Percentiles rank a stretch among this genome's conserved stretches.
Conservation (phyloP, 108 stramenopile genomes). For the Cyclostephanos invisitatus region DNA sequence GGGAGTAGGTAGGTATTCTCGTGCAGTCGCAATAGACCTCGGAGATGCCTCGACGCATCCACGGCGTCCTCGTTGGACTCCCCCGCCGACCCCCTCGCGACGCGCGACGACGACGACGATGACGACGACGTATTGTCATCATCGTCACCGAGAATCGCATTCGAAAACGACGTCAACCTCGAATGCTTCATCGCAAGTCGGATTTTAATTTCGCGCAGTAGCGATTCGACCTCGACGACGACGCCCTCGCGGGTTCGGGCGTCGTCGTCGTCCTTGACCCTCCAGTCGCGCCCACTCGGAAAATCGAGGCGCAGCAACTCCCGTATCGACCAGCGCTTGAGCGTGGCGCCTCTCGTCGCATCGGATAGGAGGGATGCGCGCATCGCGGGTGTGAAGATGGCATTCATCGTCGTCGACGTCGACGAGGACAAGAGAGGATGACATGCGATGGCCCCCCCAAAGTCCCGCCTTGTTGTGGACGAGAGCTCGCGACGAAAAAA, state of each 20-base stretch:
- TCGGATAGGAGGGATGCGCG: slow-evolving; percentile 20
- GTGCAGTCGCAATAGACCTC: slow-evolving; percentile 33
- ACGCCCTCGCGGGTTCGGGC: not conserved
- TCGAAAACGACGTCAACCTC: slow-evolving; percentile 17
- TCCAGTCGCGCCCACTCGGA: no score
- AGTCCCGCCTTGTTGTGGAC: no score
- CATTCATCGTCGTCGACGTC: no score
- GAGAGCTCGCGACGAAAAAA: no score
- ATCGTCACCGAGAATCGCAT: slow-evolving; percentile 6
- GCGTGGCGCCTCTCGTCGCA: not conserved
- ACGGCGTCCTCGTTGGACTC: slow-evolving; percentile 9
- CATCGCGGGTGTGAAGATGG: slow-evolving; percentile 6
- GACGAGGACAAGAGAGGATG: no score
- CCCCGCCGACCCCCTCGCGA: no score
- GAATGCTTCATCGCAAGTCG: slow-evolving; percentile 26
- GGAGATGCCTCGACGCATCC: slow-evolving; percentile 10
- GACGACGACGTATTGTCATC: not conserved
- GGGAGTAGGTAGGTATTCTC: slow-evolving; percentile 37
- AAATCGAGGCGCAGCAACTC: slow-evolving; percentile 4
- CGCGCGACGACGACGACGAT: no score
- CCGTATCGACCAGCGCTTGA: slow-evolving; percentile 23
- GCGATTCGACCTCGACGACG: slow-evolving; percentile 5
- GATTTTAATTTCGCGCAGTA: slow-evolving; percentile 19
- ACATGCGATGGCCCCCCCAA: no score
- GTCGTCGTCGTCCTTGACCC: not conserved